A percentile compares a stretch with the other conserved stretches of the same genome.
These are phyloP conservation scores for Curvularia verruculosa DNA, from an alignment of 2,329 filamentous ascomycete species.

Conservation along the genomic window DNA sequence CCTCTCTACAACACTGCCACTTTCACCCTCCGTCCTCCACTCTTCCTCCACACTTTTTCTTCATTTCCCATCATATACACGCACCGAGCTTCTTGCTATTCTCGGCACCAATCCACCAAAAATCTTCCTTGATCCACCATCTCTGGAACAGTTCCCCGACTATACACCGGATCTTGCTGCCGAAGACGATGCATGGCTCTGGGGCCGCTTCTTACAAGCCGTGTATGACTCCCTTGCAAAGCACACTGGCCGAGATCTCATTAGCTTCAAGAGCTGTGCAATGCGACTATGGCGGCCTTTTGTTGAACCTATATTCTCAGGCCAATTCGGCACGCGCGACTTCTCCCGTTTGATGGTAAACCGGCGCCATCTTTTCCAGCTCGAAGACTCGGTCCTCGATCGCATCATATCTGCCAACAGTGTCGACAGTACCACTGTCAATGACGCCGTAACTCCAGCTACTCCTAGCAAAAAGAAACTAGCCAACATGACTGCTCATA, in stretches of 20 bases:
- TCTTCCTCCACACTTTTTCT: slow-evolving; percentile 75
- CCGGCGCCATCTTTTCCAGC: slow-evolving; percentile 71
- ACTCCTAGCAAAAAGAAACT: slow-evolving; percentile 24
- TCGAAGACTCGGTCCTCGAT: slow-evolving; percentile 72
- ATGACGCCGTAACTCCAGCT: slow-evolving; percentile 2
- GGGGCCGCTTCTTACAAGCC: slow-evolving; percentile 79
- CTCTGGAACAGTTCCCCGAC: slow-evolving; percentile 51
- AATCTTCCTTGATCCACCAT: slow-evolving; percentile 51
- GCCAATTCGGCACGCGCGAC: slow-evolving; percentile 76
- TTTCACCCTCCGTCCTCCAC: slow-evolving; percentile 69
- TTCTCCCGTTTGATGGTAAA: slow-evolving; percentile 83
- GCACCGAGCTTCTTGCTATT: slow-evolving; percentile 78
- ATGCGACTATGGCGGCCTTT: slow-evolving; percentile 84
- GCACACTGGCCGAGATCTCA: slow-evolving; percentile 78
- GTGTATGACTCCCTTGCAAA: slow-evolving; percentile 87
- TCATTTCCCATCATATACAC: slow-evolving; percentile 83
- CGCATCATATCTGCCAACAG: slow-evolving; percentile 54
- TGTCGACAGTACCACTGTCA: background rate
- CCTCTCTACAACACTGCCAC: slow-evolving; percentile 75
- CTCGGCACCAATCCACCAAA: slow-evolving; percentile 60
- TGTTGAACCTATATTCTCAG: slow-evolving; percentile 74
- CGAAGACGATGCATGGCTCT: slow-evolving; percentile 71
- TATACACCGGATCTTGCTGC: slow-evolving; percentile 55
- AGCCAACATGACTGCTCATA: slow-evolving; percentile 45
- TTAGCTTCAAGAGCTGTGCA: slow-evolving; percentile 73